A percentile compares a stretch with the other conserved stretches of the same genome.
These are phyloP conservation scores for Arabidopsis arenosa DNA, from an alignment of 345 rosid genomes.

Conservation along the genomic window DNA sequence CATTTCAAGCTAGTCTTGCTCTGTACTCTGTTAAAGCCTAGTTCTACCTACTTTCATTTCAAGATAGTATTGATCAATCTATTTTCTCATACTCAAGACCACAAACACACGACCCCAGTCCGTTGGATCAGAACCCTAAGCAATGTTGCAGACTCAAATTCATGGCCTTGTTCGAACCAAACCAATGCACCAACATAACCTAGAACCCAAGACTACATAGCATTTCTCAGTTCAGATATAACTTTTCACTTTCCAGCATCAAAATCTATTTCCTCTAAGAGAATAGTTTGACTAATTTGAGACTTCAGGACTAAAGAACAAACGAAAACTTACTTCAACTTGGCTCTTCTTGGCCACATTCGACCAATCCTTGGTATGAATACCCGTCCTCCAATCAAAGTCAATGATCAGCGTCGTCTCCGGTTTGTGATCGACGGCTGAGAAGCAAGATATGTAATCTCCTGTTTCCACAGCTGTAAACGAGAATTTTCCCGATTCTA, in stretches of 20 bases:
- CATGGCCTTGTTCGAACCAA: slow-evolving; percentile 3
- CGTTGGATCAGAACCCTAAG: neutral
- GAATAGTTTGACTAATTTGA: slow-evolving; percentile 17
- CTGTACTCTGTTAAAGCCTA: neutral
- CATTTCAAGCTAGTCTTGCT: slow-evolving; percentile 12
- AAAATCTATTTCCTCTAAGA: slow-evolving; percentile 6
- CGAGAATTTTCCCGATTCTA: slow-evolving; percentile 77
- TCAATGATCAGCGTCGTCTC: slow-evolving; percentile 56
- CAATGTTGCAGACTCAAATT: slow-evolving; percentile 2
- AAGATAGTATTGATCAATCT: neutral
- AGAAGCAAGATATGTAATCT: slow-evolving; percentile 77
- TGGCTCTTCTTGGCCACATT: slow-evolving; percentile 90
- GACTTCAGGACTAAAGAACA: neutral
- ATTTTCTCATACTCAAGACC: neutral
- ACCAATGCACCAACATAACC: slow-evolving; percentile 11
- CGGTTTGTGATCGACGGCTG: slow-evolving; percentile 67
- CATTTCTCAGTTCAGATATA: slow-evolving; percentile 2
- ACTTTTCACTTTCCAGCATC: slow-evolving; percentile 8
- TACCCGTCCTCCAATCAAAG: slow-evolving; percentile 88
- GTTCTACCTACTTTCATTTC: neutral
- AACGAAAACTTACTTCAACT: slow-evolving; percentile 66
- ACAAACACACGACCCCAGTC: neutral
- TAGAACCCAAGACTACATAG: slow-evolving; percentile 17
- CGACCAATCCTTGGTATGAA: slow-evolving; percentile 85
- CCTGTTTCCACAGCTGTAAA: slow-evolving; percentile 76